These are phyloP conservation scores for Rhizopogon vesiculosus DNA, from an alignment of 768 basidiomycete species.

Conservation along the genomic window DNA sequence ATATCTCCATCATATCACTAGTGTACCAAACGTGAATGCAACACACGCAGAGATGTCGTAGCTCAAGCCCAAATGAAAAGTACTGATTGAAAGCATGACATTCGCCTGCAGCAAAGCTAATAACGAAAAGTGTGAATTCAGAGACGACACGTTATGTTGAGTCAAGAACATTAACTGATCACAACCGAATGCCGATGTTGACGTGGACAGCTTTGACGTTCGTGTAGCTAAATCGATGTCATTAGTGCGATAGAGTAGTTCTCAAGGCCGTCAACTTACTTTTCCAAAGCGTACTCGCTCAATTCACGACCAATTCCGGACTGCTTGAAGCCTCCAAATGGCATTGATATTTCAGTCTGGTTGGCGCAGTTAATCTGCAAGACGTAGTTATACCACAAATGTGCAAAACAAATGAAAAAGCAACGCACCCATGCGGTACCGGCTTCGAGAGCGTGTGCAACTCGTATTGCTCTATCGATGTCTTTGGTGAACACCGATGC, in stretches of 20 bases:
- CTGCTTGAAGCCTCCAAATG: slow-evolving; percentile 74
- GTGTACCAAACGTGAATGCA: too few species aligned
- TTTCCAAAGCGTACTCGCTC: slow-evolving; percentile 56
- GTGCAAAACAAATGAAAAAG: neutral
- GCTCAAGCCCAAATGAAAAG: too few species aligned
- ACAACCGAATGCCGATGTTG: slow-evolving; percentile 32
- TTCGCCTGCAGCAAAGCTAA: too few species aligned
- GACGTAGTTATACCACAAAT: neutral
- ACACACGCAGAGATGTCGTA: too few species aligned
- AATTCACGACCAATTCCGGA: slow-evolving; percentile 68
- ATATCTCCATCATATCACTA: too few species aligned
- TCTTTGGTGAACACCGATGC: slow-evolving; percentile 46
- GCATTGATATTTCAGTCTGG: slow-evolving; percentile 42
- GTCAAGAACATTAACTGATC: neutral
- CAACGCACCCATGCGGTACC: slow-evolving; percentile 55
- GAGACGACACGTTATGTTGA: too few species aligned
- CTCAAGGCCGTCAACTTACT: slow-evolving; percentile 25
- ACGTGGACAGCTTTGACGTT: slow-evolving; percentile 59
- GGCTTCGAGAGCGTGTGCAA: slow-evolving; percentile 39
- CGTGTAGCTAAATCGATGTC: slow-evolving; percentile 37
- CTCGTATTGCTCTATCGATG: slow-evolving; percentile 35
- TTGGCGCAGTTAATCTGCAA: slow-evolving; percentile 40
- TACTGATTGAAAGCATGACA: too few species aligned
- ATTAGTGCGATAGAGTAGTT: neutral
- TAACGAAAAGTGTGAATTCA: too few species aligned